Conservation (phyloP, 148 eudicot species). For the Amaranthus palmeri region DNA sequence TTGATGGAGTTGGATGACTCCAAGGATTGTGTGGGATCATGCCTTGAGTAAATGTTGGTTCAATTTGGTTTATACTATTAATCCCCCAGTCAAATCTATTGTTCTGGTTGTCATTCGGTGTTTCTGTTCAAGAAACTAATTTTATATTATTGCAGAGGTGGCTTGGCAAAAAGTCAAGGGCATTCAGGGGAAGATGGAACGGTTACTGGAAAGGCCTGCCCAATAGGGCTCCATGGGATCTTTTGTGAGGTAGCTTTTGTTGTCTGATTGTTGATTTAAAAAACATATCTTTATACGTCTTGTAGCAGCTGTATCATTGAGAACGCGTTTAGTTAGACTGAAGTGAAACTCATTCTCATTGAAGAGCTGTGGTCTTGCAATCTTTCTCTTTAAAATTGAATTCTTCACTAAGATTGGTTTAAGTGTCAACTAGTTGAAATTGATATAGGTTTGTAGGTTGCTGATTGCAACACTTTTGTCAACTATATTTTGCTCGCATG, state of each 20-base stretch:
- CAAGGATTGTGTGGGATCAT: background rate
- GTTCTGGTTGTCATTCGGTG: background rate
- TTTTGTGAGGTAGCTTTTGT: slow-evolving; percentile 66
- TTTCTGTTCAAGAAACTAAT: background rate
- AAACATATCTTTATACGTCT: background rate
- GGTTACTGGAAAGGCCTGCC: slow-evolving; percentile 84
- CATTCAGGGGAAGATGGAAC: slow-evolving; percentile 82
- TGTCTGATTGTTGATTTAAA: slow-evolving; percentile 4
- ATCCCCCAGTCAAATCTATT: background rate
- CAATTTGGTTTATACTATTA: background rate
- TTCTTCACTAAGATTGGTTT: background rate
- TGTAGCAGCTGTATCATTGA: background rate
- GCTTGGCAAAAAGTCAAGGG: slow-evolving; percentile 65
- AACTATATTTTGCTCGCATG: background rate
- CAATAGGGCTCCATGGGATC: slow-evolving; percentile 83
- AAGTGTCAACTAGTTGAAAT: background rate
- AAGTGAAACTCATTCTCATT: background rate
- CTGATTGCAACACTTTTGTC: background rate
- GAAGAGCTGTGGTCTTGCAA: background rate
- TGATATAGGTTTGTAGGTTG: background rate
- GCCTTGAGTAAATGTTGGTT: background rate
- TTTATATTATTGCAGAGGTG: slow-evolving; percentile 57
- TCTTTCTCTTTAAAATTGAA: background rate
- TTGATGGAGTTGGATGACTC: background rate
- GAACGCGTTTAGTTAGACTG: background rate